Base-by-base conservation (phyloP, 768 basidiomycete genomes). In the Mrakia hoshinonis region DNA sequence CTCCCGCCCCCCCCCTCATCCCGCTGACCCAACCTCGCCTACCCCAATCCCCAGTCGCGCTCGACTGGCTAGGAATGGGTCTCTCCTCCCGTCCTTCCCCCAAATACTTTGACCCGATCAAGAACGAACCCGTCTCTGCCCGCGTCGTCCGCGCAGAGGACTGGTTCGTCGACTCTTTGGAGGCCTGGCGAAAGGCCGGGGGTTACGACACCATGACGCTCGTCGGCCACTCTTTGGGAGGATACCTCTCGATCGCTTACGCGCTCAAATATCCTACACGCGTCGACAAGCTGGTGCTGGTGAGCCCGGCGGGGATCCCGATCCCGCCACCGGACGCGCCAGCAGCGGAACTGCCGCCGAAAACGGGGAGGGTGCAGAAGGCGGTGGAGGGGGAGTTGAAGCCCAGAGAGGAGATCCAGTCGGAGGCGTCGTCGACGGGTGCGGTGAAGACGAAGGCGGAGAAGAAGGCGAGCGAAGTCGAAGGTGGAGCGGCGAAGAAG, bases 61-160 rank as follows among this genome's bases (percentile, higher is more conserved):
- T 97, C 74, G 94, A 97, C 79, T 97, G 93, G 93, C 84, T 97
- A 38, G 93, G 93, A 63, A 95, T 97, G 93, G 93, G 93, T 29
- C 87, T 92, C 47, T 92, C 90, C 18, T 89, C 92, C 0, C 89
- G 93, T 60, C 85, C 88, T 2, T 87, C 90, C 0, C 92, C 92
- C 79, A 82, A 83, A 47, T 78, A 91, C 11, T 61, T 72, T 31
- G 64, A 72, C 46, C 74, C 88, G 18, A 36, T 61, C 85, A 75
- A 86, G 90, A 47, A 77, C 75, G 13, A 76, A 76, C 6, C 79
- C 85, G 83, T 89, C 26, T 77, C 83, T 20, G 85, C 83, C 12
- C 86, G 94, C 34, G 93, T 96, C 3, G 77, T 77, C 36, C 69
- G 73, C 26, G 73, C 74, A 0, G 65, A 72, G 29, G 13, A 15